Base-by-base conservation (phyloP, 768 basidiomycete genomes). In the Leccinellum luteum region DNA sequence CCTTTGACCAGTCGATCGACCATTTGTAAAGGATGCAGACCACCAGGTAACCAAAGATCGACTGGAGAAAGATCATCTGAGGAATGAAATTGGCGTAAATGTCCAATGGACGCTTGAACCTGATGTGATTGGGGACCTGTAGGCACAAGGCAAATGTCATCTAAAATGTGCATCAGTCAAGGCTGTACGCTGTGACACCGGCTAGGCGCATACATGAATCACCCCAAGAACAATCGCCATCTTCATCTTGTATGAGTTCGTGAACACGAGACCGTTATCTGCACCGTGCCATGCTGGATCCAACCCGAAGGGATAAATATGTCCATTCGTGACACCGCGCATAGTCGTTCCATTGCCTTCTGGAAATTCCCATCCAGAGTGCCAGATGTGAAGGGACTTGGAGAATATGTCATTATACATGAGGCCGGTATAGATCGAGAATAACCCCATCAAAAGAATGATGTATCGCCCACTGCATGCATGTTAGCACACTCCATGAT, bases 181-280 rank as follows among this genome's bases (percentile, higher is more conserved):
- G 48, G 45, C 25, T 15, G 27, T 35, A 47, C 10, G 38, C 12
- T 7, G 58, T 41, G 49, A 53, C 55, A 30, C 48, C 35, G 45
- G 41, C 48, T 38, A 44, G 51, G 75, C 86, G 65, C 76, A 23
- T 57, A 98, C 96, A 73, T 99, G 96, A 58, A 90, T 90, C 62
- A 99, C 95, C 72, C 97, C 97, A 53, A 99, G 74, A 34, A 98
- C 85, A 68, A 99, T 87, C 21, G 93, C 91, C 93, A 98, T 94
- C 79, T 99, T 98, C 97, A 99, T 99, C 86, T 98, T 99, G 79
- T 96, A 96, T 38, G 95, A 98, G 75, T 99, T 99, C 52, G 89
- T 90, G 75, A 98, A 99, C 44, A 97, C 86, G 57, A 99, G 81
- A 2, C 79, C 80, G 68, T 99, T 99, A 62, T 92, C 91, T 6